Evolutionary conservation across 2,329 filamentous ascomycete genomes (phyloP), one percentile per base, ranked within the genome.

Genomic region (Elsinoe fawcettii): DNA sequence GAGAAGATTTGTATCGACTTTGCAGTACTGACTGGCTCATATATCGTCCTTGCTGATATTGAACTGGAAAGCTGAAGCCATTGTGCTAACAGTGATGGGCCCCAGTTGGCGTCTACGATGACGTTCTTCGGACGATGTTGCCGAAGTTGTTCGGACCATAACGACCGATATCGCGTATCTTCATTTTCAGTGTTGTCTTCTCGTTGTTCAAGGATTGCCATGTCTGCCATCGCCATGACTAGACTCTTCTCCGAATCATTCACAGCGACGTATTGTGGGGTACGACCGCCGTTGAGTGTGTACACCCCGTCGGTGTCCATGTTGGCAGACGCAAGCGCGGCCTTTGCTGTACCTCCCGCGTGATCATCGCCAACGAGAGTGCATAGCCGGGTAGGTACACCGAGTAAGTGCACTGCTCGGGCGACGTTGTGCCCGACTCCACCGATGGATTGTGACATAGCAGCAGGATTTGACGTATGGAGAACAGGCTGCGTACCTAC

Each of bases 351-450:
- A 36, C 80, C 81, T 14, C 92, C 93, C 58, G 88, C 86, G 1
- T 83, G 65, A 67, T 97, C 92, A 66, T 91, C 81, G 12, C 87
- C 90, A 8, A 96, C 80, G 61, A 90, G 80, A 65, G 88, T 95
- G 71, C 86, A 91, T 14, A 96, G 81, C 20, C 82, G 79, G 6
- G 93, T 87, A 12, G 74, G 73, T 36, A 78, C 81, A 39, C 81
- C 83, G 59, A 87, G 78, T 30, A 85, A 80, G 63, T 90, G 87
- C 1, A 88, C 85, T 44, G 92, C 91, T 49, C 90, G 80, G 14
- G 93, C 90, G 44, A 97, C 89, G 66, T 97, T 97, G 66, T 90
- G 86, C 5, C 89, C 93, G 6, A 97, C 93, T 5, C 93, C 93
- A 11, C 93, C 93, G 6, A 96, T 80, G 1, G 87, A 88, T 67